Conservation (phyloP, 2,329 filamentous ascomycete genomes). For the Bertia moriformis region DNA sequence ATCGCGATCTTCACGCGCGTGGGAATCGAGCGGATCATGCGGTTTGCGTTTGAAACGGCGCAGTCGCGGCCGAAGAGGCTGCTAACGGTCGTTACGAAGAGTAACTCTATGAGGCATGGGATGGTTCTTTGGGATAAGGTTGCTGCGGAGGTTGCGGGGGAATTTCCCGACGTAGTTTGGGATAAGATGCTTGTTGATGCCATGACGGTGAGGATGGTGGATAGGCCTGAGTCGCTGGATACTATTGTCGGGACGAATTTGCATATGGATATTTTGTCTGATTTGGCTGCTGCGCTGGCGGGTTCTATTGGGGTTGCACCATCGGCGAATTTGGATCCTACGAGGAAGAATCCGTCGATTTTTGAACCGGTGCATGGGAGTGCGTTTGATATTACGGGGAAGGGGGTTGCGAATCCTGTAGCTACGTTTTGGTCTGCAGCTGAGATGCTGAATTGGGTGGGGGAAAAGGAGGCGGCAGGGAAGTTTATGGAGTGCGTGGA, state of each 20-base stretch:
- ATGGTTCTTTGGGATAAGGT: slow-evolving; percentile 59
- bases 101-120: slow-evolving; percentile 49
- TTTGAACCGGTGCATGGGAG: slow-evolving; percentile 35
- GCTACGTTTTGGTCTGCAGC: slow-evolving; percentile 31
- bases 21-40: slow-evolving; percentile 41
- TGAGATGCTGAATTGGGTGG: slow-evolving; percentile 32
- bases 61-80: slow-evolving; percentile 38
- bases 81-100: slow-evolving; percentile 50
- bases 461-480: slow-evolving; percentile 25
- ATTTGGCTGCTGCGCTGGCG: slow-evolving; percentile 45
- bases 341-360: slow-evolving; percentile 27
- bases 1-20: slow-evolving; percentile 49
- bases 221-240: slow-evolving; percentile 42
- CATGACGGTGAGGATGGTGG: slow-evolving; percentile 50
- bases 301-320: slow-evolving; percentile 51
- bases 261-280: slow-evolving; percentile 42
- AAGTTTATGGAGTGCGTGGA: slow-evolving; percentile 27
- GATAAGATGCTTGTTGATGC: slow-evolving; percentile 57
- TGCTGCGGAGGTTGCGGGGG: slow-evolving; percentile 32
- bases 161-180: slow-evolving; percentile 43
- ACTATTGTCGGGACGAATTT: slow-evolving; percentile 51
- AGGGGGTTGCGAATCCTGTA: slow-evolving; percentile 30
- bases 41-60: slow-evolving; percentile 49
- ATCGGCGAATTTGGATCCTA: slow-evolving; percentile 43
- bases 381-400: slow-evolving; percentile 32